Percentiles rank a stretch among this genome's conserved stretches.
Conservation (phyloP, 331 rosid genomes). For the Pyrus hybrid region DNA sequence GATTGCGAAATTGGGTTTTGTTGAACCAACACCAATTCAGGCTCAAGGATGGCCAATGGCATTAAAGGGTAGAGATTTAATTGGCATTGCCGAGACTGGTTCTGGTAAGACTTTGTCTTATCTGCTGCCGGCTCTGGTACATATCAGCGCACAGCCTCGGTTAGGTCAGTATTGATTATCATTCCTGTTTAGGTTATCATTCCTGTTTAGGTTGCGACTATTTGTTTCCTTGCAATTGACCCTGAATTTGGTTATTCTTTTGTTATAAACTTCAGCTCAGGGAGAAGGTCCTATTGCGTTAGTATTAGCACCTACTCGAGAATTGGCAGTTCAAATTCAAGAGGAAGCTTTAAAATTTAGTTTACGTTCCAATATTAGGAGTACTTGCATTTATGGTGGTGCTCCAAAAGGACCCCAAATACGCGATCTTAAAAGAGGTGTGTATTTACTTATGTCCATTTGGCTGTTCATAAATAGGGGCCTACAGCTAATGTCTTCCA, state of each 20-base stretch:
- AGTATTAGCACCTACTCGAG: slow-evolving; percentile 90
- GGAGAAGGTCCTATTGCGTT: slow-evolving; percentile 93
- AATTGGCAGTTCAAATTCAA: slow-evolving; percentile 96
- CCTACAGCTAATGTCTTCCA: slow-evolving; percentile 2
- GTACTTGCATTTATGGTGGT: slow-evolving; percentile 94
- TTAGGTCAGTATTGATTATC: slow-evolving; percentile 45
- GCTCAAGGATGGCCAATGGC: slow-evolving; percentile 99
- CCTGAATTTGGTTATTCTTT: slow-evolving; percentile 14
- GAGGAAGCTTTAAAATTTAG: slow-evolving; percentile 76
- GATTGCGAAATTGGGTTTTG: slow-evolving; percentile 82
- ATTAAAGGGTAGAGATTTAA: slow-evolving; percentile 88
- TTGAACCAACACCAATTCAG: slow-evolving; percentile 95
- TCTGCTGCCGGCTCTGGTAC: slow-evolving; percentile 84
- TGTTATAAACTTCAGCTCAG: slow-evolving; percentile 29
- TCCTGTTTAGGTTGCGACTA: background rate
- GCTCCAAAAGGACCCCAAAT: slow-evolving; percentile 99
- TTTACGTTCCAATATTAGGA: slow-evolving; percentile 45
- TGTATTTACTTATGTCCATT: background rate
- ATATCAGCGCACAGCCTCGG: slow-evolving; percentile 87
- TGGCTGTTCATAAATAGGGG: background rate
- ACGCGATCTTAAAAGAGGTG: slow-evolving; percentile 85
- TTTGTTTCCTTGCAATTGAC: background rate
- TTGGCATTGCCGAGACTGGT: slow-evolving; percentile 99
- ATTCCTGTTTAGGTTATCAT: background rate
- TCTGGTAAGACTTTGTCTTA: slow-evolving; percentile 95